phyloP scores from a whole-genome alignment of 2,329 filamentous ascomycete species.

The Neonectria coccinea region DNA sequence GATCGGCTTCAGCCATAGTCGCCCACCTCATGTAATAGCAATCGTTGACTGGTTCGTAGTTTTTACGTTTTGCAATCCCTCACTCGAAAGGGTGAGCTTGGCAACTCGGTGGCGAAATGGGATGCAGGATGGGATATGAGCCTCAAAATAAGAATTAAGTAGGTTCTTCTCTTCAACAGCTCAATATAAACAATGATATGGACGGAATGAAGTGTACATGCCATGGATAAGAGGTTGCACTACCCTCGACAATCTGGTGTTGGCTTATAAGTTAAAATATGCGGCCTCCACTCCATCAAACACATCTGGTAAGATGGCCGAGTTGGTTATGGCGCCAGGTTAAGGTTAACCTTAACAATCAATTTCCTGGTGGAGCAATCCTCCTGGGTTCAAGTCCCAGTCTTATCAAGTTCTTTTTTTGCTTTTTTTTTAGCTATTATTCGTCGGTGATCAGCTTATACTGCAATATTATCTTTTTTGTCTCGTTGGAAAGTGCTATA shows the following conservation, averaged over 20 bases:
- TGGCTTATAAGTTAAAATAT: background rate
- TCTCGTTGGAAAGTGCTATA: no score
- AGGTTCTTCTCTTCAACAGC: background rate
- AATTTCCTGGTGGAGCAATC: slow-evolving; percentile 51
- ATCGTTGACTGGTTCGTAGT: background rate
- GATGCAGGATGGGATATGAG: background rate
- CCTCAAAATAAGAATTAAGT: background rate
- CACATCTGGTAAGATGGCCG: slow-evolving; percentile 48
- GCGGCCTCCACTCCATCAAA: rapidly evolving
- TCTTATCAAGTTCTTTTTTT: slow-evolving; percentile 42
- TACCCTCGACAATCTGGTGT: background rate
- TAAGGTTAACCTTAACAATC: slow-evolving; percentile 49
- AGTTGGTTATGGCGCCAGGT: slow-evolving; percentile 54
- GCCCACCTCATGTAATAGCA: no score
- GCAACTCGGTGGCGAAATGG: background rate
- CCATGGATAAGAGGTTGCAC: background rate
- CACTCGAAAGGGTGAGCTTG: background rate
- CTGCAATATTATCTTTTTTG: no score
- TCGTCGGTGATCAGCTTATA: background rate
- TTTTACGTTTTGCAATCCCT: background rate
- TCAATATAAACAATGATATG: background rate
- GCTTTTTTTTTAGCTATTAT: background rate
- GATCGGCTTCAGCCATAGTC: no score
- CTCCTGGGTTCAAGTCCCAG: slow-evolving; percentile 53
- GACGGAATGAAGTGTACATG: background rate